Percentiles rank a stretch among this genome's conserved stretches.
Conservation (phyloP, 2,329 filamentous ascomycete species). For the Botryosphaeria dothidea region DNA sequence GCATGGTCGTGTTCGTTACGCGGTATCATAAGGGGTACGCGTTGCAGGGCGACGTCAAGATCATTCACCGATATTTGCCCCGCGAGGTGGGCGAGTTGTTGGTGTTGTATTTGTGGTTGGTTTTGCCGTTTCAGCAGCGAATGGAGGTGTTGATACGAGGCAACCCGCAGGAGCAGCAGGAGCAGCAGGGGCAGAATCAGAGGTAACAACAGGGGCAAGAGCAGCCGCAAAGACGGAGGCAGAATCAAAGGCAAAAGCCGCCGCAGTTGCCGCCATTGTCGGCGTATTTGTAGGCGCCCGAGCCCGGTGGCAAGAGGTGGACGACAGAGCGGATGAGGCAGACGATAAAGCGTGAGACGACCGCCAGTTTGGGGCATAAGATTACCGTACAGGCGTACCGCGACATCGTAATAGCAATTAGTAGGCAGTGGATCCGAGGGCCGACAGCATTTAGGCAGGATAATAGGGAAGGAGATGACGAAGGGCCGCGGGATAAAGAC, state of each 20-base stretch:
- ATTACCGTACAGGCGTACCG: constrained; percentile 22
- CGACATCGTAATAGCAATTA: constrained; percentile 26
- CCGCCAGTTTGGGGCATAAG: constrained; percentile 17
- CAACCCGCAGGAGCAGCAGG: background rate
- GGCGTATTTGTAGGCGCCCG: constrained; percentile 22
- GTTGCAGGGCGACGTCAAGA: no score
- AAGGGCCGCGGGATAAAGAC: constrained; percentile 15
- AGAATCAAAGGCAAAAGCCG: no score
- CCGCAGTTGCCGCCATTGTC: constrained; percentile 8
- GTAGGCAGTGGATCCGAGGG: constrained; percentile 20
- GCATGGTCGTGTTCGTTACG: constrained; percentile 23
- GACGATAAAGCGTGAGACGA: constrained; percentile 23
- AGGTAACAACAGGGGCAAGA: no score
- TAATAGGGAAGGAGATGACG: constrained; percentile 22
- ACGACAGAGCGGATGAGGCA: constrained; percentile 20
- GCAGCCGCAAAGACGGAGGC: background rate
- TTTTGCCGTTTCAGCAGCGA: no score
- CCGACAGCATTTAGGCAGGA: constrained; percentile 22
- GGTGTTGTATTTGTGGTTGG: no score
- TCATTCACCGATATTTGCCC: no score
- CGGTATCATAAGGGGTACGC: no score
- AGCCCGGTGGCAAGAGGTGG: constrained; percentile 20
- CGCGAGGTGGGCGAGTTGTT: no score
- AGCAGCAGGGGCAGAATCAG: background rate
- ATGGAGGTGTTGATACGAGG: background rate